A percentile compares a stretch with the other conserved stretches of the same genome.
Conservation (phyloP, 2,329 filamentous ascomycete genomes). For the Domatiomyces globalis region DNA sequence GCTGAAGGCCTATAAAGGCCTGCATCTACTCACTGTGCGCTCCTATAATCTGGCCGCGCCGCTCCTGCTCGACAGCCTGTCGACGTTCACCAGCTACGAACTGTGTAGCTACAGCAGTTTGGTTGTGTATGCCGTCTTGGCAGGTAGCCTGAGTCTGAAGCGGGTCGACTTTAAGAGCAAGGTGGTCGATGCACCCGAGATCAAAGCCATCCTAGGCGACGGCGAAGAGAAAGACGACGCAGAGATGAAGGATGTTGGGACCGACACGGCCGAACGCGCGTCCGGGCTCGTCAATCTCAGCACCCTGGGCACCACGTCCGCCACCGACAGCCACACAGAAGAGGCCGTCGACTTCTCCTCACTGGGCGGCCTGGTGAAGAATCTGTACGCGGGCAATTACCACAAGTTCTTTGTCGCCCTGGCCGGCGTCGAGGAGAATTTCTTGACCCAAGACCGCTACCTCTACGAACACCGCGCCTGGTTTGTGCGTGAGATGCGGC, state of each 20-base stretch:
- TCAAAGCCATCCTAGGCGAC: slow-evolving; percentile 88
- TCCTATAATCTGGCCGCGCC: slow-evolving; percentile 83
- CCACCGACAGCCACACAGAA: slow-evolving; percentile 55
- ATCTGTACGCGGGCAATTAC: slow-evolving; percentile 88
- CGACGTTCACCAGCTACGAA: slow-evolving; percentile 97
- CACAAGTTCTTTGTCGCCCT: slow-evolving; percentile 84
- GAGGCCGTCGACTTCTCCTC: slow-evolving; percentile 76
- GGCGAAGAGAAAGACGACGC: slow-evolving; percentile 80
- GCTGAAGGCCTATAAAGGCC: slow-evolving; percentile 93
- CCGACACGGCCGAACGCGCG: slow-evolving; percentile 37
- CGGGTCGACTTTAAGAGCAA: slow-evolving; percentile 98
- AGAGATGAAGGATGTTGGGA: slow-evolving; percentile 52
- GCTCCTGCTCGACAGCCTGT: slow-evolving; percentile 87
- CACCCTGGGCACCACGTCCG: slow-evolving; percentile 55
- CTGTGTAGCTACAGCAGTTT: slow-evolving; percentile 92
- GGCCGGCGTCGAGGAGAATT: slow-evolving; percentile 79
- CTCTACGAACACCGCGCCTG: slow-evolving; percentile 89
- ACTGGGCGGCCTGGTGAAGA: slow-evolving; percentile 74
- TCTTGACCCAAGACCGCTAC: slow-evolving; percentile 87
- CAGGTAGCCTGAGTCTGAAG: slow-evolving; percentile 86
- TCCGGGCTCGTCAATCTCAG: slow-evolving; percentile 77
- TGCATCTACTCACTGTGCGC: slow-evolving; percentile 82
- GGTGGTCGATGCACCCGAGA: slow-evolving; percentile 95
- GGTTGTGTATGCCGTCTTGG: slow-evolving; percentile 89
- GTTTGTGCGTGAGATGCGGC: slow-evolving; percentile 97